A percentile compares a stretch with the other conserved stretches of the same genome.
Evolutionary conservation across 2,329 filamentous ascomycete genomes (phyloP).

Genomic region (Davidsoniella neocaledoniae): DNA sequence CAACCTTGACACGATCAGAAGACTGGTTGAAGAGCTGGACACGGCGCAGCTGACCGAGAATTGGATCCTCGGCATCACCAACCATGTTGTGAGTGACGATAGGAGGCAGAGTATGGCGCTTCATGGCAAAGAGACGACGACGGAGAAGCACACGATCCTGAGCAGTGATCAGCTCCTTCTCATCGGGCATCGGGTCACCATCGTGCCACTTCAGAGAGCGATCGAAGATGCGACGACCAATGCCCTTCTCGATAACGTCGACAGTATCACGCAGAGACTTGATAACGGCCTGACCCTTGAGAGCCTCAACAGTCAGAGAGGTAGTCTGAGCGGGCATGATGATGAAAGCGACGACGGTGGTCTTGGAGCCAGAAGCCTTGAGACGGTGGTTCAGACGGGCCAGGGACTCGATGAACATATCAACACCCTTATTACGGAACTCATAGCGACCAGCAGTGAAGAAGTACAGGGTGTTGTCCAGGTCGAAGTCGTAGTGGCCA

Average conservation of each 20-base stretch:
- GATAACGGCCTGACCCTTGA: slow-evolving; percentile 94
- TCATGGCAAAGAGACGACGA: slow-evolving; percentile 89
- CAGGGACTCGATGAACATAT: slow-evolving; percentile 98
- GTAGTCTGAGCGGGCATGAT: slow-evolving; percentile 97
- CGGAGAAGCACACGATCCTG: slow-evolving; percentile 88
- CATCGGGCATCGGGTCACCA: slow-evolving; percentile 80
- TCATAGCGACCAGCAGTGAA: slow-evolving; percentile 96
- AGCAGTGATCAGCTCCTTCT: slow-evolving; percentile 85
- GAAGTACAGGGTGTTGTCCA: slow-evolving; percentile 92
- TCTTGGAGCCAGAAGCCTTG: slow-evolving; percentile 71
- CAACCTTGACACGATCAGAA: slow-evolving; percentile 84
- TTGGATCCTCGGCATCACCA: slow-evolving; percentile 82
- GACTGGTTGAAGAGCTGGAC: slow-evolving; percentile 97
- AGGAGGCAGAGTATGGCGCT: slow-evolving; percentile 72
- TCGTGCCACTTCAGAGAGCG: slow-evolving; percentile 91
- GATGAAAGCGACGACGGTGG: slow-evolving; percentile 90
- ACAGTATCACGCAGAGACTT: slow-evolving; percentile 90
- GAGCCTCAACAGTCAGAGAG: slow-evolving; percentile 82
- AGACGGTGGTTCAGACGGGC: slow-evolving; percentile 87
- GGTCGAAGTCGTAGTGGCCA: slow-evolving; percentile 91
- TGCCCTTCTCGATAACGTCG: slow-evolving; percentile 79
- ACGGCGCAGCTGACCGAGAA: slow-evolving; percentile 86
- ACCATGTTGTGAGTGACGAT: slow-evolving; percentile 99
- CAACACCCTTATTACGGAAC: slow-evolving; percentile 94
- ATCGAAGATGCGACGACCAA: slow-evolving; percentile 88